Evolutionary conservation across 257 asterid genomes (phyloP).

Genomic region (Thymus quinquecostatus): DNA sequence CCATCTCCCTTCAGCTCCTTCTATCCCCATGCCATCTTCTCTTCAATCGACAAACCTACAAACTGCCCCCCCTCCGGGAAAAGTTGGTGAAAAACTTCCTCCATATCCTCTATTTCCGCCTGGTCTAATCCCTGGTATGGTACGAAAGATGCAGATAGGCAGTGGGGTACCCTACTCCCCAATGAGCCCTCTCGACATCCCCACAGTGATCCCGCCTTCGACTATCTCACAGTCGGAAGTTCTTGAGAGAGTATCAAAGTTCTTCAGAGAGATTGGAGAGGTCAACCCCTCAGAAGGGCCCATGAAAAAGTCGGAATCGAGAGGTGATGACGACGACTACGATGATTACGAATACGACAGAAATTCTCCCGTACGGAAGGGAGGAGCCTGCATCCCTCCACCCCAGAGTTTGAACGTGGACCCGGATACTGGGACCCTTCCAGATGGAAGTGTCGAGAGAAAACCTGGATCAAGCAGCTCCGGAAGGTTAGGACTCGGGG

Average conservation of each 20-base stretch:
- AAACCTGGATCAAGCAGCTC: constrained; percentile 70
- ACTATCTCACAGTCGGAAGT: constrained; percentile 71
- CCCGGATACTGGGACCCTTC: constrained; percentile 58
- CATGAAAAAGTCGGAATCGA: constrained; percentile 58
- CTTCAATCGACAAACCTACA: constrained; percentile 57
- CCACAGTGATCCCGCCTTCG: constrained; percentile 89
- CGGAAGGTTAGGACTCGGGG: constrained; percentile 87
- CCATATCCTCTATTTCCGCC: constrained; percentile 94
- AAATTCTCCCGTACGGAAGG: constrained; percentile 66
- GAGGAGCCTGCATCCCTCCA: constrained; percentile 96
- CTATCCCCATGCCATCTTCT: constrained; percentile 53
- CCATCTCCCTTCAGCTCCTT: constrained; percentile 58
- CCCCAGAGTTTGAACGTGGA: constrained; percentile 71
- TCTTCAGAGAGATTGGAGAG: constrained; percentile 90
- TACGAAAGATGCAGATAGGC: constrained; percentile 96
- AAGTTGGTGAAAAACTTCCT: constrained; percentile 72
- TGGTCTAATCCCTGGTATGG: constrained; percentile 98
- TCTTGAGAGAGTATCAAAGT: constrained; percentile 88
- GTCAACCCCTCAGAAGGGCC: constrained; percentile 95
- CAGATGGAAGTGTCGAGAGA: constrained; percentile 72
- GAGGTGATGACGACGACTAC: constrained; percentile 48
- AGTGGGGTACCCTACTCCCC: constrained; percentile 99
- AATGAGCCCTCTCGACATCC: constrained; percentile 95
- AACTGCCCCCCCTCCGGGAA: constrained; percentile 44
- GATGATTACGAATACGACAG: constrained; percentile 72